Conservation (phyloP, 768 basidiomycete genomes). For the Amanita fuliginea region DNA sequence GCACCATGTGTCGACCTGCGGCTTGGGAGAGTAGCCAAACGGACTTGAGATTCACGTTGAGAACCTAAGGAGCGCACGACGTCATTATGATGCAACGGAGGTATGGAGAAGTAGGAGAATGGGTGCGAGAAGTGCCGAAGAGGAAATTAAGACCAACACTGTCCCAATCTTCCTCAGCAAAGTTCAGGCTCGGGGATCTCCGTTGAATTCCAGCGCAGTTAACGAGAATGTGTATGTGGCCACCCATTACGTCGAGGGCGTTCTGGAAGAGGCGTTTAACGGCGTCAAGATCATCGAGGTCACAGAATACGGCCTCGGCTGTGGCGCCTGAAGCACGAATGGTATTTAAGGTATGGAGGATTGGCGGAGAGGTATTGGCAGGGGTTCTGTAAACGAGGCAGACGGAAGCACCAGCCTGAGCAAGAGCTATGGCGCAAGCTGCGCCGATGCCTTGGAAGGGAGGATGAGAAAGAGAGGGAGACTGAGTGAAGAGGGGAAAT, state of each 20-base stretch:
- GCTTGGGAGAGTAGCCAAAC: conserved; percentile 79
- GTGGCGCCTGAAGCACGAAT: conserved; percentile 21
- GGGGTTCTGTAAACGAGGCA: conserved; percentile 31
- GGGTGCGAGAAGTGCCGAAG: background rate
- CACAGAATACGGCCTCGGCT: conserved; percentile 26
- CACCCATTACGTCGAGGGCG: conserved; percentile 28
- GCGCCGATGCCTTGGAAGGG: conserved; percentile 33
- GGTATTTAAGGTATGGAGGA: conserved; percentile 19
- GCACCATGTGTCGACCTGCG: conserved; percentile 86
- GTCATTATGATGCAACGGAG: conserved; percentile 6
- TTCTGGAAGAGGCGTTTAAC: conserved; percentile 30
- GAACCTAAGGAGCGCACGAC: conserved; percentile 37
- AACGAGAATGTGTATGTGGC: conserved; percentile 47
- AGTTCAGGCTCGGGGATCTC: conserved; percentile 46
- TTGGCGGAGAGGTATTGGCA: conserved; percentile 12
- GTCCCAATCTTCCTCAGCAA: conserved; percentile 59
- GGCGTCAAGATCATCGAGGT: conserved; percentile 27
- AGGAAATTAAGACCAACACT: conserved; percentile 29
- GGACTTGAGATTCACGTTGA: conserved; percentile 82
- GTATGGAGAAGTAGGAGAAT: background rate
- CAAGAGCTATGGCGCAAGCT: conserved; percentile 37
- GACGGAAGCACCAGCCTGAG: conserved; percentile 36
- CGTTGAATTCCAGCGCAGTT: conserved; percentile 63
- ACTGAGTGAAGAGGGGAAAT: background rate
- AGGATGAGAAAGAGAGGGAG: background rate